Percentiles rank a stretch among this genome's conserved stretches.
Conservation (phyloP, 2,329 filamentous ascomycete genomes). For the Aureobasidium leucospermi region DNA sequence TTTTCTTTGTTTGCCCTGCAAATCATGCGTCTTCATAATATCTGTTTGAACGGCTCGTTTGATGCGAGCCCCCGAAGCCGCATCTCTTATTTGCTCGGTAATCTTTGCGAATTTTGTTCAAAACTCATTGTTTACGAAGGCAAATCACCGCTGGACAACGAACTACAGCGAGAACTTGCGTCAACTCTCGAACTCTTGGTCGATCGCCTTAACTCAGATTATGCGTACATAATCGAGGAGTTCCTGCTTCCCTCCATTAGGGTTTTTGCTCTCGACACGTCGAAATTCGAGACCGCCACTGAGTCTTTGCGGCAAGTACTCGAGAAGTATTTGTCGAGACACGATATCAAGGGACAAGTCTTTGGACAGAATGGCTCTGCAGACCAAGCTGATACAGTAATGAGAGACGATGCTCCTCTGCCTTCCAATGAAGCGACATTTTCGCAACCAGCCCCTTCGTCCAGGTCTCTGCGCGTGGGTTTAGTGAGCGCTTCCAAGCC, state of each 20-base stretch:
- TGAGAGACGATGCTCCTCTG: neutral
- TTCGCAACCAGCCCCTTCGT: neutral
- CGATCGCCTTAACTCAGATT: neutral
- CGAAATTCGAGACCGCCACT: neutral
- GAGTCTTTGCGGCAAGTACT: neutral
- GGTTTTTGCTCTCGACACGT: neutral
- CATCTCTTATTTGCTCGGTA: neutral
- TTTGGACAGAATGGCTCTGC: neutral
- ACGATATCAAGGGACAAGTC: neutral
- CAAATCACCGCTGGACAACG: neutral
- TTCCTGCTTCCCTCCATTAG: constrained; percentile 1
- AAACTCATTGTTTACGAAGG: neutral
- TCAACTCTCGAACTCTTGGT: neutral
- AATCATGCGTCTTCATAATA: neutral
- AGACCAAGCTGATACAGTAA: neutral
- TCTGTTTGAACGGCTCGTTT: neutral
- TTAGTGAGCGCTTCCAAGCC: neutral
- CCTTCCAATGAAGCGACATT: neutral
- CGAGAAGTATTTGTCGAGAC: neutral
- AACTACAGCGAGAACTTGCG: constrained; percentile 1
- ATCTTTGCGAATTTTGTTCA: constrained; percentile 4
- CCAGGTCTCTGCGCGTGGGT: neutral
- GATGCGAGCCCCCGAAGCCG: neutral
- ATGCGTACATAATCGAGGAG: constrained; percentile 6
- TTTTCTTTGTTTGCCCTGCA: neutral